Base-by-base conservation (phyloP, 2,329 filamentous ascomycete species). In the Talaromyces sp. region DNA sequence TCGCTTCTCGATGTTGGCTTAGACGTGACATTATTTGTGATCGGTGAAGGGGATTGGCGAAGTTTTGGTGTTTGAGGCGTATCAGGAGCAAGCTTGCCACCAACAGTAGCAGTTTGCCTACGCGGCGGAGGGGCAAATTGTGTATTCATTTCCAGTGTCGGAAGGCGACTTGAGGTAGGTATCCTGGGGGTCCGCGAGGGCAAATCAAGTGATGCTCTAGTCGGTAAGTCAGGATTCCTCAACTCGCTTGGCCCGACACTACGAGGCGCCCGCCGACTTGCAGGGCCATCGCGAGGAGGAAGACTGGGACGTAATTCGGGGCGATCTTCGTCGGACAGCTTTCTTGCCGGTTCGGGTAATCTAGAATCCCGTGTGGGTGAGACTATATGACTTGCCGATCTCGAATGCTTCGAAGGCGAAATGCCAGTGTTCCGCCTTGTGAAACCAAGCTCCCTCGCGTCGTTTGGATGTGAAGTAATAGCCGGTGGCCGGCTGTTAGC, bases 241-340 rank as follows among this genome's bases (percentile, higher is more conserved):
- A 27, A 52, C 41, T 65, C 62, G 13, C 49, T 60, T 49, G 45
- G 65, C 24, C 54, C 50, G 19, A 45, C 41, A 41, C 5, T 45
- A 19, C 52, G 59, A 24, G 47, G 67, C 70, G 47, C 66, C 70
- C 39, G 63, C 66, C 60, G 70, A 65, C 22, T 68, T 59, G 35
- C 71, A 16, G 67, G 66, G 22, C 66, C 43, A 35, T 75, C 75
- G 59, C 82, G 77, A 37, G 79, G 78, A 13, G 83, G 83, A 31
- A 85, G 73, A 10, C 76, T 77, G 2, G 85, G 86, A 35, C 84
- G 84, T 54, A 81, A 78, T 62, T 79, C 75, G 2, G 76, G 75
- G 11, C 64, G 71, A 50, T 78, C 75, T 47, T 69, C 72, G 3
- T 69, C 65, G n/a, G 71, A 67, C 14, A 67, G 49, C 43, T 69